These are phyloP conservation scores for Neurospora sp. DNA, from an alignment of 2,329 filamentous ascomycete species.

Conservation along the genomic window DNA sequence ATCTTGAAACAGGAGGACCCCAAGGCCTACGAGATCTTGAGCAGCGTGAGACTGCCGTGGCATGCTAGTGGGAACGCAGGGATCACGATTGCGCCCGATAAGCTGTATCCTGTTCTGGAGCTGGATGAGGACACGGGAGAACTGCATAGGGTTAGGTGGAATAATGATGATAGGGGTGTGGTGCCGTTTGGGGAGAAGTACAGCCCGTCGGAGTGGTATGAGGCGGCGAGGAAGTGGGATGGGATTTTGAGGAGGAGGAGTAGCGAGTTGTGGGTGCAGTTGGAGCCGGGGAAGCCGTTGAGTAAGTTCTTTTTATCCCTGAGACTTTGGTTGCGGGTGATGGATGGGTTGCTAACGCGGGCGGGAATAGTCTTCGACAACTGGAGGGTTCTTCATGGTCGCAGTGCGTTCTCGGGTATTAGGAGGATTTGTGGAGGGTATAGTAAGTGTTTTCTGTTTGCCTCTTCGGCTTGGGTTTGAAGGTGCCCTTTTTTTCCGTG, in stretches of 20 bases:
- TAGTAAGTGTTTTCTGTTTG: slow-evolving; percentile 43
- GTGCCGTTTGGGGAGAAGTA: slow-evolving; percentile 43
- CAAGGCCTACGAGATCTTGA: slow-evolving; percentile 47
- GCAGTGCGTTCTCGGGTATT: slow-evolving; percentile 72
- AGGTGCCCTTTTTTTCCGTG: not conserved
- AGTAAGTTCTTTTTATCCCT: slow-evolving; percentile 39
- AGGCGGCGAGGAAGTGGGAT: slow-evolving; percentile 66
- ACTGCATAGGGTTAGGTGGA: slow-evolving; percentile 69
- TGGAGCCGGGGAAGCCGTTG: slow-evolving; percentile 67
- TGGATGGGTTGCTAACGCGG: slow-evolving; percentile 4
- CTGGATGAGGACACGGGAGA: slow-evolving; percentile 30
- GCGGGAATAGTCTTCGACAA: slow-evolving; percentile 72
- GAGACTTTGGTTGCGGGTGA: not conserved
- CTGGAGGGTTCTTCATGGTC: slow-evolving; percentile 85
- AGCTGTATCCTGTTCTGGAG: slow-evolving; percentile 62
- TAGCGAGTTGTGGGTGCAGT: slow-evolving; percentile 69
- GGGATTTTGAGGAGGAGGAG: slow-evolving; percentile 53
- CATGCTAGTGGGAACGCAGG: slow-evolving; percentile 88
- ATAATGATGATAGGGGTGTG: slow-evolving; percentile 76
- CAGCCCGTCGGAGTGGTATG: slow-evolving; percentile 59
- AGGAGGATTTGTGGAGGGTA: slow-evolving; percentile 87
- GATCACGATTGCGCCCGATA: slow-evolving; percentile 66
- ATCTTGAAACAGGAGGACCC: slow-evolving; percentile 45
- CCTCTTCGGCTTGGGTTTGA: not conserved
- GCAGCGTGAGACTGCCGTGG: slow-evolving; percentile 50